Evolutionary conservation across 257 asterid species (phyloP), one percentile per base, ranked within the genome.

Genomic region (Solanum sejunctum): DNA sequence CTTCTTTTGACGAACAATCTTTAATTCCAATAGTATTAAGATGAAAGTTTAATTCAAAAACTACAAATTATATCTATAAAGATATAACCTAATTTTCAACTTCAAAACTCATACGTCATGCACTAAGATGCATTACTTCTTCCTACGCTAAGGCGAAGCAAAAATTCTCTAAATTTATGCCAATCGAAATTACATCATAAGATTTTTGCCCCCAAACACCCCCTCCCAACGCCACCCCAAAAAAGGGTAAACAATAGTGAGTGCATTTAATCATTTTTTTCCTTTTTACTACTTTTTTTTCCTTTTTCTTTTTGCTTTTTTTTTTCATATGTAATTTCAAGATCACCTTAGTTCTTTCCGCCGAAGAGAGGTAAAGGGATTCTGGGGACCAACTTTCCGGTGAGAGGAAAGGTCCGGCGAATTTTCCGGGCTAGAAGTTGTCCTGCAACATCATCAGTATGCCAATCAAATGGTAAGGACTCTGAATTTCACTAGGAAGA

Each of bases 401-500:
- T 21, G 2, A 61, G 4, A 21, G 8, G 36, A 11, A 61, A 21
- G 36, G 17, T 16, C 71, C 71, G 43, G 43, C 20, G 20, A 26
- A 26, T 64, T 26, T 64, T 36, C 41, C 71, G 20, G 20, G 71
- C 28, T 43, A 64, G 43, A 23, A 20, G 73, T 66, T 18, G 3
- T 28, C 23, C 57, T 47, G 81, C 41, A 75, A 52, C 8, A 13
- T 49, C 82, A 75, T 23, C 61, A 23, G 3, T 8, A 75, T 75
- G 81, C 81, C 81, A 73, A 73, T 73, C 36, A 73, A 73, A 45
- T 73, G 81, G 81, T 73, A 73, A 73, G 6, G 1, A n/a, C 7
- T 45, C 23, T 45, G 28, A 3, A 12, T 73, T 12, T n/a, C 36
- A 72, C 41, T n/a, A 21, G 23, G 45, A 7, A 45, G 0, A 6